Evolutionary conservation across 176 grass and related monocot genomes (phyloP).

Genomic region (Microstegium vimineum): DNA sequence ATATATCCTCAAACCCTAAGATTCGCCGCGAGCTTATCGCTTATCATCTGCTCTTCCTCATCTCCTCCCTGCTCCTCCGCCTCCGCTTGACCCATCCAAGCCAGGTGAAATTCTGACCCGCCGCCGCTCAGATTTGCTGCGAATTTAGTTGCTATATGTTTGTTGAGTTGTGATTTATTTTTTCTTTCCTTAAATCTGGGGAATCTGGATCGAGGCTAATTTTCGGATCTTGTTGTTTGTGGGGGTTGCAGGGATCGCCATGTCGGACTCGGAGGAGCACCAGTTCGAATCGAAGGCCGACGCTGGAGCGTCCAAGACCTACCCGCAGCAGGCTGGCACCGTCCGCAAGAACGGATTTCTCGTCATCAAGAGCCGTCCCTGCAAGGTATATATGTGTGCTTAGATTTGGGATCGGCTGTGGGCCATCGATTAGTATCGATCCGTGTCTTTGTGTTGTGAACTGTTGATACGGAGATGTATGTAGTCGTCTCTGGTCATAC

Average conservation of each 20-base stretch:
- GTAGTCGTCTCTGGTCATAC: background rate
- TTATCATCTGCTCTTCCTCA: conserved; percentile 12
- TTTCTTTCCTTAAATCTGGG: background rate
- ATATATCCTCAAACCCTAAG: conserved; percentile 30
- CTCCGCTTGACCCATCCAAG: conserved; percentile 11
- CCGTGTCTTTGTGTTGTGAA: background rate
- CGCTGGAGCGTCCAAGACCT: conserved; percentile 90
- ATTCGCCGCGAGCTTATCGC: conserved; percentile 43
- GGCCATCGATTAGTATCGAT: background rate
- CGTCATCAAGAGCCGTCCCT: conserved; percentile 88
- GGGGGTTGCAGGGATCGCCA: conserved; percentile 24
- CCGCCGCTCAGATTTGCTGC: background rate
- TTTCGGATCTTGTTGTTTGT: background rate
- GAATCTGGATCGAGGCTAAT: background rate
- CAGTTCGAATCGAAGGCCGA: conserved; percentile 96
- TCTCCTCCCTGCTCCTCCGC: background rate
- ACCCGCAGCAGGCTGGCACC: conserved; percentile 89
- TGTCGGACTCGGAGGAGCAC: conserved; percentile 92
- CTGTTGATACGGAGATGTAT: background rate
- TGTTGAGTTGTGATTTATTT: background rate
- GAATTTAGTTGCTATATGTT: background rate
- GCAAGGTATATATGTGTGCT: conserved; percentile 57
- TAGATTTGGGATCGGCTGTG: background rate
- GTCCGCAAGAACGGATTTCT: conserved; percentile 86
- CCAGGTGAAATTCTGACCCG: conserved; percentile 20